Base-by-base conservation (phyloP, 139 green algal genomes). In the Chlorella sp. region DNA sequence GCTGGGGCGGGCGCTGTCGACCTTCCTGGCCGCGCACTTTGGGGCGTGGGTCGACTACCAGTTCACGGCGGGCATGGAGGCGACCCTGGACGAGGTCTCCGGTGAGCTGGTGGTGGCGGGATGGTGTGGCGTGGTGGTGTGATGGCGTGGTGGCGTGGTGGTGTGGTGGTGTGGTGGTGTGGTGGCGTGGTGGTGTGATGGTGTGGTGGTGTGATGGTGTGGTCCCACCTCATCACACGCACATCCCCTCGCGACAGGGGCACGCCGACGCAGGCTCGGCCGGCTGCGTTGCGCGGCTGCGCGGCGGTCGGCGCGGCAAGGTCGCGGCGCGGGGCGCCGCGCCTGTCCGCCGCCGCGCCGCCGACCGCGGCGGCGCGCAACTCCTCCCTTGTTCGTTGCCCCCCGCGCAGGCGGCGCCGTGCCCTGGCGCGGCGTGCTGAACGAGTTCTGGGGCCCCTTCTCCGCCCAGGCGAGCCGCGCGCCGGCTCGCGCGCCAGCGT, bases 1-100 rank as follows among this genome's bases (percentile, higher is more conserved):
- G 8, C 74, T 88, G 50, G 93, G 94, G 38, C 82, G 86, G 3
- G 71, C 97, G 67, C 83, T 97, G 42, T 77, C 76, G 0, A 73
- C 83, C 23, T 98, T 95, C 89, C 81, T 98, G 53, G 43, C 79
- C 31, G n/a, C 41, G 17, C 92, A 91, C 81, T 96, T 97, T 69
- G n/a, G 45, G 6, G 42, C 77, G 41, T 95, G 93, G 67, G 86
- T 98, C 29, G 91, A 98, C 83, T 91, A 91, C 65, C 66, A 63
- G 64, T 98, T 95, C 85, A 98, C 91, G 0, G 72, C 76, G 0
- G 51, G 62, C 17, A 77, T 95, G 84, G 90, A 94, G 71, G 68
- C 67, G 42, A 67, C 86, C 58, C 79, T 94, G 48, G 89, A 94
- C 67, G 76, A 91, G 2, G 76, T 95, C n/a, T 84, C 86, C 76